Evolutionary conservation across 176 grass and related monocot species (phyloP).

Genomic region (Oryza punctata): DNA sequence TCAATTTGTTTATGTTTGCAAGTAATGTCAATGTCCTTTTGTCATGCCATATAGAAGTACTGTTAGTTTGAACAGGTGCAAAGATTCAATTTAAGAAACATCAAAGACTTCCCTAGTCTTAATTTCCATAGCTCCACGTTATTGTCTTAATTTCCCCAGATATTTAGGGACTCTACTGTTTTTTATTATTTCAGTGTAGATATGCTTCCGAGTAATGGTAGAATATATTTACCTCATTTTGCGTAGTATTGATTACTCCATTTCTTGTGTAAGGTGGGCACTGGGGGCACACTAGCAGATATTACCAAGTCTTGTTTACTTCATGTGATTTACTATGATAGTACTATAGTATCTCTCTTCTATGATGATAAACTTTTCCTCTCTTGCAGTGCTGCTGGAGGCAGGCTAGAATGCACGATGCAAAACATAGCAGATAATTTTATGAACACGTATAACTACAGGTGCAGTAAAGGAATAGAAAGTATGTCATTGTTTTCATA

Average conservation of each 20-base stretch:
- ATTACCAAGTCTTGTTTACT: background rate
- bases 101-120: background rate
- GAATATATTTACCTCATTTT: background rate
- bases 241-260: background rate
- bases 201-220: constrained; percentile 16
- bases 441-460: constrained; percentile 67
- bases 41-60: constrained; percentile 10
- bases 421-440: constrained; percentile 97
- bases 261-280: background rate
- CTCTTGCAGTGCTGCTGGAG: constrained; percentile 66
- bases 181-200: constrained; percentile 6
- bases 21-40: background rate
- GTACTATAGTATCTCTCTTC: constrained; percentile 14
- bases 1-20: background rate
- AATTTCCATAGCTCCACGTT: background rate
- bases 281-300: background rate
- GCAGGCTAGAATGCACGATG: constrained; percentile 96
- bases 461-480: constrained; percentile 76
- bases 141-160: background rate
- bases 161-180: background rate
- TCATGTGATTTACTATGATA: constrained; percentile 19
- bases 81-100: constrained; percentile 1
- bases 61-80: background rate
- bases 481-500: constrained; percentile 65
- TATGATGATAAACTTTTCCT: constrained; percentile 3